Evolutionary conservation across 2,329 filamentous ascomycete species (phyloP).

Genomic region (Colletotrichum nymphaeae): DNA sequence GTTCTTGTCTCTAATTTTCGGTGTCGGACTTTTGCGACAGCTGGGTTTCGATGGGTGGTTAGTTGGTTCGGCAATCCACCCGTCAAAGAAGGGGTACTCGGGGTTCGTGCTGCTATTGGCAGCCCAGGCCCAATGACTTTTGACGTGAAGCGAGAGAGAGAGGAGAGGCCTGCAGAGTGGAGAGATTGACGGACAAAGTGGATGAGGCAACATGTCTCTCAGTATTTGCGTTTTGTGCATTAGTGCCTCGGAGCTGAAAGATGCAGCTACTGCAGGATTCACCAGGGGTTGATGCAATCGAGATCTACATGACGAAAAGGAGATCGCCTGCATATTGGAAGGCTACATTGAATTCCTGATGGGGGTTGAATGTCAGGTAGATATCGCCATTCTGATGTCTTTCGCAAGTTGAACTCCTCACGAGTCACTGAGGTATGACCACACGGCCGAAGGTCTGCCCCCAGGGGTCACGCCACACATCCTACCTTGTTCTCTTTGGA

Average conservation of each 20-base stretch:
- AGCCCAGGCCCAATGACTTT: not conserved
- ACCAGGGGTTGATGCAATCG: constrained; percentile 8
- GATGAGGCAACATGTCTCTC: constrained; percentile 8
- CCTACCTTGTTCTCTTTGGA: too few relatives aligned
- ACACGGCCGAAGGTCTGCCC: not conserved
- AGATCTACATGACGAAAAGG: not conserved
- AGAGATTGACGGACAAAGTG: not conserved
- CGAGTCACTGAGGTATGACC: not conserved
- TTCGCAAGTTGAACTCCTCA: not conserved
- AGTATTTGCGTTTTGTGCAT: constrained; percentile 22
- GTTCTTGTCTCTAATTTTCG: not conserved
- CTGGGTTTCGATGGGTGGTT: constrained; percentile 3
- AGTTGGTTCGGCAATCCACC: not conserved
- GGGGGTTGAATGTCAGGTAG: not conserved
- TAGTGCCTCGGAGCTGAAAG: constrained; percentile 21
- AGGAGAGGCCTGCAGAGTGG: not conserved
- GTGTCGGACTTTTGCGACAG: constrained; percentile 32
- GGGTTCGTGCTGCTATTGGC: not conserved
- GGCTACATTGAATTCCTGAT: not conserved
- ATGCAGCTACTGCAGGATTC: not conserved
- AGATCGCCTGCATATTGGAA: not conserved
- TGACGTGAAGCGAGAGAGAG: not conserved
- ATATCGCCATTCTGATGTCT: not conserved
- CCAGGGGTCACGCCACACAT: not conserved
- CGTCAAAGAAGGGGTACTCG: not conserved